Conservation (phyloP, 2,329 filamentous ascomycete genomes). For the Metarhizium brunneum region DNA sequence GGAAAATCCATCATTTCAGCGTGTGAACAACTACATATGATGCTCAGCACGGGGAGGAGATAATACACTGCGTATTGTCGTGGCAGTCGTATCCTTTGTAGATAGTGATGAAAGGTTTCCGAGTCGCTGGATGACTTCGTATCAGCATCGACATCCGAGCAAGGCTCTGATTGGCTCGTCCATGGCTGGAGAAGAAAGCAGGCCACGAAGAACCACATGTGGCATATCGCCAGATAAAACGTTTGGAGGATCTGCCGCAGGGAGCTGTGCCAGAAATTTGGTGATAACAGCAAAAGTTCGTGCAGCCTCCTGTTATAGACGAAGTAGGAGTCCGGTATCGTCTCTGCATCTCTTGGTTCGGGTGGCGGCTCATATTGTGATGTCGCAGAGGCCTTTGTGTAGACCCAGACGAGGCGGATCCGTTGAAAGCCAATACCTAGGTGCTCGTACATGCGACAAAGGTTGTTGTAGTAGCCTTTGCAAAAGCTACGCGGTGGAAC, state of each 20-base stretch:
- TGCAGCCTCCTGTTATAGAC: slow-evolving; percentile 47
- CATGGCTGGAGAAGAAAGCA: slow-evolving; percentile 37
- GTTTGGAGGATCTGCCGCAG: slow-evolving; percentile 33
- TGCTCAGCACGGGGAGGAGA: slow-evolving; percentile 44
- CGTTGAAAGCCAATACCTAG: slow-evolving; percentile 39
- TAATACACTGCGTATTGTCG: slow-evolving; percentile 37
- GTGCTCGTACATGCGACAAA: slow-evolving; percentile 46
- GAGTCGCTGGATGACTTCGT: neutral
- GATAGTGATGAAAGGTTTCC: slow-evolving; percentile 23
- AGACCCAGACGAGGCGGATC: slow-evolving; percentile 44
- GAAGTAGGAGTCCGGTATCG: slow-evolving; percentile 31
- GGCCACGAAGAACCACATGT: slow-evolving; percentile 43
- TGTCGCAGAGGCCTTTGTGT: slow-evolving; percentile 25
- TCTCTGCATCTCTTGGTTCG: slow-evolving; percentile 7
- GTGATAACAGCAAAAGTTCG: slow-evolving; percentile 32
- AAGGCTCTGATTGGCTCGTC: neutral
- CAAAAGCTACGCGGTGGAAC: slow-evolving; percentile 29
- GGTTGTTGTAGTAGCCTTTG: slow-evolving; percentile 41
- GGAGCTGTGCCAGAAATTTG: slow-evolving; percentile 23
- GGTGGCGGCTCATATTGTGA: slow-evolving; percentile 1
- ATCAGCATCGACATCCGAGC: no score
- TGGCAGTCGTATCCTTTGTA: slow-evolving; percentile 39
- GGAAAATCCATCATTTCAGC: slow-evolving; percentile 39
- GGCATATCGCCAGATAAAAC: slow-evolving; percentile 34
- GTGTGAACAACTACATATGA: slow-evolving; percentile 46